Percentiles rank a stretch among this genome's conserved stretches.
Evolutionary conservation across 441 rosid species (phyloP).

Genomic region (Populus tomentosa): DNA sequence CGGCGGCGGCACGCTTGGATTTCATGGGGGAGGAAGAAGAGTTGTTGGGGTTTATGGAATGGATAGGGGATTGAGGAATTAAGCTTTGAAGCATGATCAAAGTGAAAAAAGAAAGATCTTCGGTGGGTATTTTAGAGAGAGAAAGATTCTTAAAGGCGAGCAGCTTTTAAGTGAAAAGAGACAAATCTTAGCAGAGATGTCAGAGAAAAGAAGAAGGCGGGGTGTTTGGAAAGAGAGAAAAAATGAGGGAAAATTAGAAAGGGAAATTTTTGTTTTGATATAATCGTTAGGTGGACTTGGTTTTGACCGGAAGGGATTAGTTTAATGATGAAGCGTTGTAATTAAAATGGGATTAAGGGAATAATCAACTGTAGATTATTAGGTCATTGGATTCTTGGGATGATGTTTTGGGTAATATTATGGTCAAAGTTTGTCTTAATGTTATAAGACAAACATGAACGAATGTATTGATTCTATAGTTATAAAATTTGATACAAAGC

Average conservation of each 20-base stretch:
- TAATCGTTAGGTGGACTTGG: constrained; percentile 26
- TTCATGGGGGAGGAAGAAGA: constrained; percentile 44
- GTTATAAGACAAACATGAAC: background rate
- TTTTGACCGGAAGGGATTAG: constrained; percentile 18
- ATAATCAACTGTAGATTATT: background rate
- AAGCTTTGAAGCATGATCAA: constrained; percentile 66
- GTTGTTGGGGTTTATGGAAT: constrained; percentile 14
- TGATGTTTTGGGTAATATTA: constrained; percentile 7
- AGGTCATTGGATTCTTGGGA: constrained; percentile 23
- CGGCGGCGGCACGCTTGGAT: constrained; percentile 48
- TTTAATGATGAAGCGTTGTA: constrained; percentile 8
- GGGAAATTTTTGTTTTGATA: background rate
- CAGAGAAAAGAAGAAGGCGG: constrained; percentile 18
- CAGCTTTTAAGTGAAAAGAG: constrained; percentile 32
- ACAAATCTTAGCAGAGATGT: constrained; percentile 24
- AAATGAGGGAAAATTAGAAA: constrained; percentile 24
- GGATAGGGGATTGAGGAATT: constrained; percentile 33
- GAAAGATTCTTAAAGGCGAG: constrained; percentile 37
- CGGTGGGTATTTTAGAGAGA: background rate
- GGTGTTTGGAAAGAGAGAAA: constrained; percentile 34
- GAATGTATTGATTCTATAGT: background rate
- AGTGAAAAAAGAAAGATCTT: background rate
- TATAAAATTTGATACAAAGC: too few relatives aligned
- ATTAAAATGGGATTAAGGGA: constrained; percentile 3
- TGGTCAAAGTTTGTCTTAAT: constrained; percentile 25